Conservation (phyloP, 768 basidiomycete species). For the Suillus ampliporus region DNA sequence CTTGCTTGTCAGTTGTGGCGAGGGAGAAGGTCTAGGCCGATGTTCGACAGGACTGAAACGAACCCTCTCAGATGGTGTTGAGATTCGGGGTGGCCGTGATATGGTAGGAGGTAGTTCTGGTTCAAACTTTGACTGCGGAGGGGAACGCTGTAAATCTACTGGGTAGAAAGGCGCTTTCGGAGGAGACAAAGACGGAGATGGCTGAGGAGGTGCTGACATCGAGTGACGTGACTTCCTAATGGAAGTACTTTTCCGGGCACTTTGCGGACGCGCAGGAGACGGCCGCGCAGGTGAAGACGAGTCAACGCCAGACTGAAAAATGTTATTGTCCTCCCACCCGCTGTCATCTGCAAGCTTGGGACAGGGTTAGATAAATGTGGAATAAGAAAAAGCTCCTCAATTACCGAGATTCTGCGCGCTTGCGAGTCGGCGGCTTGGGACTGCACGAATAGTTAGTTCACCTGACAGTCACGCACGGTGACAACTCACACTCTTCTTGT, state of each 20-base stretch:
- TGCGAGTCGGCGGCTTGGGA: conserved; percentile 55
- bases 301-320: conserved; percentile 90
- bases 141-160: conserved; percentile 40
- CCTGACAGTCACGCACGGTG: conserved; percentile 10
- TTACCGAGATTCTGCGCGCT: conserved; percentile 59
- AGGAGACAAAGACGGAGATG: conserved; percentile 50
- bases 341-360: conserved; percentile 62
- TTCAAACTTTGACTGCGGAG: conserved; percentile 61
- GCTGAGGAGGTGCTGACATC: conserved; percentile 71
- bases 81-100: conserved; percentile 34
- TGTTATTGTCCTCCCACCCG: conserved; percentile 90
- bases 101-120: conserved; percentile 53
- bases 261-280: conserved; percentile 54
- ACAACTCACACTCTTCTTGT: conserved; percentile 59
- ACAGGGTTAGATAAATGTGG: conserved; percentile 12
- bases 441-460: conserved; percentile 33
- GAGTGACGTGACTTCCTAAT: conserved; percentile 68
- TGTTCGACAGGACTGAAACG: conserved; percentile 22
- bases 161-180: conserved; percentile 31
- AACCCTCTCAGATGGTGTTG: conserved; percentile 20
- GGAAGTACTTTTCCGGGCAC: conserved; percentile 44
- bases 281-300: conserved; percentile 80
- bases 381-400: conserved; percentile 34
- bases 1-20: conserved; percentile 27
- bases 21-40: conserved; percentile 24